Base-by-base conservation (phyloP, 768 basidiomycete genomes). In the Kwoniella sp. region DNA sequence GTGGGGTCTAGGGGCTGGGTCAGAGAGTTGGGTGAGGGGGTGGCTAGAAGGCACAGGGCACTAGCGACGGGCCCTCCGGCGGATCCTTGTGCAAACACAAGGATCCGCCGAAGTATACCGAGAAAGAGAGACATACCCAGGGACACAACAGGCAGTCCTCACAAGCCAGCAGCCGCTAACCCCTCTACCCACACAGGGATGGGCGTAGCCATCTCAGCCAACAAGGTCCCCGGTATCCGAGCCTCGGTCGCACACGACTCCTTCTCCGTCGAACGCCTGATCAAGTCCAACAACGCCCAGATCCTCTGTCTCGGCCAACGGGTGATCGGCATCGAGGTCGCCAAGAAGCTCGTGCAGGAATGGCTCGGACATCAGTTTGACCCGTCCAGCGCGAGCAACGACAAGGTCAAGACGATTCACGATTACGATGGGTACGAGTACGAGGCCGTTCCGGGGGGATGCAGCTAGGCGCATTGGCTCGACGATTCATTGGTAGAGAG, bases 241-340 rank as follows among this genome's bases (percentile, higher is more conserved):
- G 69, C 69, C 4, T 67, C 56, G 2, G 63, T 66, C 29, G 66
- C 69, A 3, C 71, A 73, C 54, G 72, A 73, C 36, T 62, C 62
- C 0, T 73, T 70, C 62, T 70, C 68, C 2, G 72, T 73, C 50
- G 72, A 73, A 52, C 53, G 72, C n/a, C 57, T 69, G 25, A 60
- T 73, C 42, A 67, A 70, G 32, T 65, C 62, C 22, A 73, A 73
- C 42, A 62, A 73, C 50, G 68, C 65, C 28, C 72, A 73, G 47
- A 63, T 73, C 39, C 57, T 73, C 0, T 66, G 64, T 52, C 50
- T 73, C 6, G 72, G 72, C 20, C 72, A 73, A 44, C 38, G 72
- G 10, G 72, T 73, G 11, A 70, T 73, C 26, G 72, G 72, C 2
- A 53, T 65, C 7, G 68, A 71, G 41, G 50, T 71, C 5, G 64